These are phyloP conservation scores for Syzygium oleosum DNA, from an alignment of 345 rosid species.

Conservation along the genomic window DNA sequence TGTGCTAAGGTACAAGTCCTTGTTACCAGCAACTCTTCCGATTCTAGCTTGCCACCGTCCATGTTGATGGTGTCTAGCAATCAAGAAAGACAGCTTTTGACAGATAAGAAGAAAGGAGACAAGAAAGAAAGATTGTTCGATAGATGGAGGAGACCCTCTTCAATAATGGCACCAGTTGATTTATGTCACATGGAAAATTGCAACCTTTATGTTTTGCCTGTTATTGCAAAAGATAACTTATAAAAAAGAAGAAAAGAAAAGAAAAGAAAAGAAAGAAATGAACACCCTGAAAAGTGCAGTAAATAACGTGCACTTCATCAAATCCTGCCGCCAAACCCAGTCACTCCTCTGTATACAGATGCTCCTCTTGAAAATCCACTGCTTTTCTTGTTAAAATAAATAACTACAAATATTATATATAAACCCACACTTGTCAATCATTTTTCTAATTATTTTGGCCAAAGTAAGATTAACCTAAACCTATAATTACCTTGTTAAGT, in stretches of 20 bases:
- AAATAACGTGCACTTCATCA: slow-evolving; percentile 13
- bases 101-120: background rate
- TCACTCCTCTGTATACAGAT: slow-evolving; percentile 86
- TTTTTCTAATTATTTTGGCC: background rate
- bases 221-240: background rate
- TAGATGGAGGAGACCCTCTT: background rate
- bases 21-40: slow-evolving; percentile 91
- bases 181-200: background rate
- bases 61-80: slow-evolving; percentile 77
- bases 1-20: slow-evolving; percentile 91
- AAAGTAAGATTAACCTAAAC: background rate
- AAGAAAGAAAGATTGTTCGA: slow-evolving; percentile 5
- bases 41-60: slow-evolving; percentile 96
- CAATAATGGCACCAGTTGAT: background rate
- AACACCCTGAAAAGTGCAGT: slow-evolving; percentile 1
- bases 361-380: slow-evolving; percentile 94
- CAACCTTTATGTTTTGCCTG: background rate
- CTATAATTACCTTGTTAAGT: slow-evolving; percentile 52
- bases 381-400: slow-evolving; percentile 48
- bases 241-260: background rate
- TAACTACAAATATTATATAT: background rate
- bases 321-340: slow-evolving; percentile 49
- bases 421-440: background rate
- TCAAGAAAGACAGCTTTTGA: background rate
- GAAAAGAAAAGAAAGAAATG: background rate